Percentiles rank a stretch among this genome's conserved stretches.
These are phyloP conservation scores for Cytospora paraplurivora DNA, from an alignment of 2,329 filamentous ascomycete genomes.

Conservation along the genomic window DNA sequence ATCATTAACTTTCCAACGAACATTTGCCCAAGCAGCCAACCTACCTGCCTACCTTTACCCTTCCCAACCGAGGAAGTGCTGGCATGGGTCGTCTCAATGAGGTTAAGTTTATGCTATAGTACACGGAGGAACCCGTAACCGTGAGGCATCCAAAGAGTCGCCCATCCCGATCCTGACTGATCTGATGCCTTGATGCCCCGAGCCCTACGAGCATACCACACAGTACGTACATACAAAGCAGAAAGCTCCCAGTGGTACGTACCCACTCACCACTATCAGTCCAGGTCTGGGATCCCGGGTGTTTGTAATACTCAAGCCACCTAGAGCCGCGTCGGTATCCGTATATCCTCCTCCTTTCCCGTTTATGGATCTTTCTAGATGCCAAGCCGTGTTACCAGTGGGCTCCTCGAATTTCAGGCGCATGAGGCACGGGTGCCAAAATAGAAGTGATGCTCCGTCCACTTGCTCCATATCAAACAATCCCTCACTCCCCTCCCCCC, in stretches of 20 bases:
- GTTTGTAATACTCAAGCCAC: background rate
- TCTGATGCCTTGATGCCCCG: too few species aligned
- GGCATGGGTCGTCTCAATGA: too few species aligned
- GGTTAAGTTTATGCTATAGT: too few species aligned
- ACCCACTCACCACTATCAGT: background rate
- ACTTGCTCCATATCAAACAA: background rate
- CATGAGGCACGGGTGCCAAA: background rate
- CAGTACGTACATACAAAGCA: too few species aligned
- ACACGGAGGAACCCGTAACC: too few species aligned
- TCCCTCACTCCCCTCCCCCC: background rate
- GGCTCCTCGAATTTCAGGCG: constrained; percentile 1
- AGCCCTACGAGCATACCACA: too few species aligned
- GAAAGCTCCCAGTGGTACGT: background rate
- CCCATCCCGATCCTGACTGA: too few species aligned
- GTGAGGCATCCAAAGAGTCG: too few species aligned
- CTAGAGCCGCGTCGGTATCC: background rate
- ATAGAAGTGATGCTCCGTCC: background rate
- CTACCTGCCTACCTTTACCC: too few species aligned
- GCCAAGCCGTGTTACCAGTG: background rate
- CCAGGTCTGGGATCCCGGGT: background rate
- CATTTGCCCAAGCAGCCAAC: too few species aligned
- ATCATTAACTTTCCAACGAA: too few species aligned
- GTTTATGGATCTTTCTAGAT: background rate
- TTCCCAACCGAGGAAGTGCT: too few species aligned
- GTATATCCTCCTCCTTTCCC: background rate